Conservation (phyloP, 2,329 filamentous ascomycete species). For the Pseudogymnoascus sp. region DNA sequence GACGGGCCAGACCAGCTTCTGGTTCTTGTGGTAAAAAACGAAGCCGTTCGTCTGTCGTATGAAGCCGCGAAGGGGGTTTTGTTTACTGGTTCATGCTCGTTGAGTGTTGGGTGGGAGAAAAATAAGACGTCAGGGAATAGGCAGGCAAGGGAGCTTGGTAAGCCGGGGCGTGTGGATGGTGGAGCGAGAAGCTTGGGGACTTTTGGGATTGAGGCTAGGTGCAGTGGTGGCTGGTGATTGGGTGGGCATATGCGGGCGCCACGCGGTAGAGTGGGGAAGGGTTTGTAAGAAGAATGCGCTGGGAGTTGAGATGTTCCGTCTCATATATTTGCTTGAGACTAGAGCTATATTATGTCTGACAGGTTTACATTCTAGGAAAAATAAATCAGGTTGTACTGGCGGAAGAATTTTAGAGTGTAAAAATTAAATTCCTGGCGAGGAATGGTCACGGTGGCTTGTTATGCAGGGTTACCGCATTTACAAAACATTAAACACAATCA, state of each 20-base stretch:
- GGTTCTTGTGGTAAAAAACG: background rate
- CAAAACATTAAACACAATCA: background rate
- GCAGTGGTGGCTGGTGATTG: background rate
- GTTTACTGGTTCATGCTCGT: slow-evolving; percentile 1
- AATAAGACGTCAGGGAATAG: slow-evolving; percentile 6
- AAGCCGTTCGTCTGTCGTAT: background rate
- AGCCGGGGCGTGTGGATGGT: background rate
- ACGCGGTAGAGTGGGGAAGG: background rate
- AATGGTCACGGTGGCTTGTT: background rate
- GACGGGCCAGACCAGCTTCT: slow-evolving; percentile 9
- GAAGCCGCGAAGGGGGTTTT: background rate
- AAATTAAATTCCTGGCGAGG: background rate
- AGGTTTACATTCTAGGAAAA: background rate
- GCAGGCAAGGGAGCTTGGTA: slow-evolving; percentile 6
- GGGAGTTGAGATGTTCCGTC: background rate
- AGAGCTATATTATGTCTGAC: background rate
- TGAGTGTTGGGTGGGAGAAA: background rate
- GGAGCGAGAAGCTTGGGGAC: slow-evolving; percentile 2
- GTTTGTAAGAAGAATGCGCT: slow-evolving; percentile 1
- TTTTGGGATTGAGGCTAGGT: background rate
- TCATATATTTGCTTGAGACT: background rate
- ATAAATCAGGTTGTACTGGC: background rate
- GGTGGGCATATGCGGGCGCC: background rate
- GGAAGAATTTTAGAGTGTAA: background rate
- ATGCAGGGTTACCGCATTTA: background rate